A percentile compares a stretch with the other conserved stretches of the same genome.
phyloP scores from a whole-genome alignment of 768 basidiomycete species.

The Kwoniella sp. region DNA sequence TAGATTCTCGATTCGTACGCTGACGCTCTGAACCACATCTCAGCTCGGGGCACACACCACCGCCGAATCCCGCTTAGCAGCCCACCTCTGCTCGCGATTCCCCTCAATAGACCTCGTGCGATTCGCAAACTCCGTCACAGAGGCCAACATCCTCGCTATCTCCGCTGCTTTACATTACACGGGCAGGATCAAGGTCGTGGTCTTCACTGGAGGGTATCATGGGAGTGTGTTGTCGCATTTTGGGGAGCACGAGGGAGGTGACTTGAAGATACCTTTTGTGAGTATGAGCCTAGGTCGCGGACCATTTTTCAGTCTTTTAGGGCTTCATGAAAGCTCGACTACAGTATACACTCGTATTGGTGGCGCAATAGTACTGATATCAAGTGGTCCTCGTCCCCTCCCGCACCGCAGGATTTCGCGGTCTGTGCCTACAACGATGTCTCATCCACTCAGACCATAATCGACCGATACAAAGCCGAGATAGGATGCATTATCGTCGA shows the following conservation, averaged over 20 bases:
- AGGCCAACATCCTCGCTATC: conserved; percentile 30
- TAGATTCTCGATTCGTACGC: not conserved
- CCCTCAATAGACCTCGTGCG: conserved; percentile 31
- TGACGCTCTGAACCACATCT: not conserved
- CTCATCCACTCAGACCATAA: not conserved
- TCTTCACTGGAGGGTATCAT: conserved; percentile 33
- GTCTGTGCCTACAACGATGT: conserved; percentile 35
- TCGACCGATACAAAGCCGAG: not conserved
- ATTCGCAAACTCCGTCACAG: conserved; percentile 37
- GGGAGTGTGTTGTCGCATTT: conserved; percentile 27
- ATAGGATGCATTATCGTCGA: conserved; percentile 28
- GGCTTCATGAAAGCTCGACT: not conserved
- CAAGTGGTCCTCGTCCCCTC: too few relatives aligned
- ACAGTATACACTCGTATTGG: too few relatives aligned
- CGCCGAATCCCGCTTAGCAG: conserved; percentile 22
- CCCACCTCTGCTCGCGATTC: conserved; percentile 20
- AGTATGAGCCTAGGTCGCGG: not conserved
- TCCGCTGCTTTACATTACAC: conserved; percentile 25
- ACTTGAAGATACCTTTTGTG: conserved; percentile 27
- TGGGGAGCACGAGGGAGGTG: conserved; percentile 13
- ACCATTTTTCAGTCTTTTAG: not conserved
- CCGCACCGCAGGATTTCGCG: conserved; percentile 23
- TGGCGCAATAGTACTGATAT: too few relatives aligned
- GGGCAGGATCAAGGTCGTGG: conserved; percentile 20
- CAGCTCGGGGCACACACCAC: conserved; percentile 32